These are phyloP conservation scores for Micractinium sp. DNA, from an alignment of 139 green algal species.

Conservation along the genomic window DNA sequence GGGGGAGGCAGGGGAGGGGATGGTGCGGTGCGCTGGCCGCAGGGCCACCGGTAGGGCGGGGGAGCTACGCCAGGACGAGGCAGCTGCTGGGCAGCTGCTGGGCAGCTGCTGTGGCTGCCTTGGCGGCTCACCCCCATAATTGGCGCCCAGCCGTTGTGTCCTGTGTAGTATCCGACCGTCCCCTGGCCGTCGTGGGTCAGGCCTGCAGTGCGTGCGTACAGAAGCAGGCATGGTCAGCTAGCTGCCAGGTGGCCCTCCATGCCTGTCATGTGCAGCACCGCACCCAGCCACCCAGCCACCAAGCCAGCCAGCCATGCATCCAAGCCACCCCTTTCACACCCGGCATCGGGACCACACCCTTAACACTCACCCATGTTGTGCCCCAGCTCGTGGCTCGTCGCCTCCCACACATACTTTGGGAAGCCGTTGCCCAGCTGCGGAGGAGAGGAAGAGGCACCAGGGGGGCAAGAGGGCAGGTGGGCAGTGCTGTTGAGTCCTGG, in stretches of 20 bases:
- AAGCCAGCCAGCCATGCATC: not conserved
- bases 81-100: not conserved
- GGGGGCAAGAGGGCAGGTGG: no score
- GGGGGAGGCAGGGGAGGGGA: no score
- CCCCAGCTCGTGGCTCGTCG: not conserved
- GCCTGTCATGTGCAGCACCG: no score
- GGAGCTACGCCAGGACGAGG: not conserved
- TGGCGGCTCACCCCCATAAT: not conserved
- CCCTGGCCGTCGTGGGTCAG: not conserved
- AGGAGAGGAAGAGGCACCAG: not conserved
- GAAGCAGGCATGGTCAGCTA: no score
- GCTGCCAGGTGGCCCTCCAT: no score
- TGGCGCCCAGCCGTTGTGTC: not conserved
- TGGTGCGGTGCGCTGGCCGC: no score
- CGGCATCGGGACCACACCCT: not conserved
- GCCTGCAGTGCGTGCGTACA: not conserved
- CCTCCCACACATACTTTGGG: constrained; percentile 1
- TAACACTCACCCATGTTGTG: not conserved
- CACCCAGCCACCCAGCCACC: no score
- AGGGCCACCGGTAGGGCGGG: not conserved
- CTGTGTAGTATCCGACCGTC: not conserved
- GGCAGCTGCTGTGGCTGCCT: not conserved
- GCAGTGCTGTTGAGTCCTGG: no score
- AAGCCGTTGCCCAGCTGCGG: not conserved
- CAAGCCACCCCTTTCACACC: not conserved